Percentiles rank a stretch among this genome's conserved stretches.
Conservation (phyloP, 805 yeast genomes). For the Kodamaea hsintzibuensis region DNA sequence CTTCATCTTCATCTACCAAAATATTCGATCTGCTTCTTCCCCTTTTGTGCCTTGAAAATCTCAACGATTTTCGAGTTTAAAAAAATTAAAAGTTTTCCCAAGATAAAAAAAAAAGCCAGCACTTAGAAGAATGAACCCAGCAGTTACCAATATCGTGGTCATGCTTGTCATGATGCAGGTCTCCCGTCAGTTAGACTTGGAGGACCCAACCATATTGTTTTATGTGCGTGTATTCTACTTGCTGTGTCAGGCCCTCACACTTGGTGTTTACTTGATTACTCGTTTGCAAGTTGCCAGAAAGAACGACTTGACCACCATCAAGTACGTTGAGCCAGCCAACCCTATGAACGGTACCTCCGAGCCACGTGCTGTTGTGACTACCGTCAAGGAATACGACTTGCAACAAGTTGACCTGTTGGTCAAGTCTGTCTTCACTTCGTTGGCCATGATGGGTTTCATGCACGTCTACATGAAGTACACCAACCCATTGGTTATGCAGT, state of each 20-base stretch:
- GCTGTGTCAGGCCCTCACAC: constrained; percentile 62
- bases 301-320: constrained; percentile 89
- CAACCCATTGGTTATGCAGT: constrained; percentile 94
- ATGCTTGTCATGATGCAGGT: constrained; percentile 98
- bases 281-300: constrained; percentile 61
- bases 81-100: background rate
- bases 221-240: constrained; percentile 75
- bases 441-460: constrained; percentile 98
- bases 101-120: constrained; percentile 1
- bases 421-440: constrained; percentile 80
- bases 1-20: background rate
- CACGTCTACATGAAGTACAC: constrained; percentile 96
- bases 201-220: constrained; percentile 70
- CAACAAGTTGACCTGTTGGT: constrained; percentile 77
- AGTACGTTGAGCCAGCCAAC: constrained; percentile 84
- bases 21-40: constrained; percentile 4
- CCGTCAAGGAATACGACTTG: constrained; percentile 93
- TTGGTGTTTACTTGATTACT: constrained; percentile 66
- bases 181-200: constrained; percentile 84
- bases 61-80: constrained; percentile 1
- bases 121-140: constrained; percentile 70
- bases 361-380: constrained; percentile 77
- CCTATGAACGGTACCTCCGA: constrained; percentile 76
- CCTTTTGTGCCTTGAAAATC: constrained; percentile 1
- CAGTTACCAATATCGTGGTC: constrained; percentile 78